These are phyloP conservation scores for Jamesozyma spencerorum DNA, from an alignment of 805 yeast species.

Conservation along the genomic window DNA sequence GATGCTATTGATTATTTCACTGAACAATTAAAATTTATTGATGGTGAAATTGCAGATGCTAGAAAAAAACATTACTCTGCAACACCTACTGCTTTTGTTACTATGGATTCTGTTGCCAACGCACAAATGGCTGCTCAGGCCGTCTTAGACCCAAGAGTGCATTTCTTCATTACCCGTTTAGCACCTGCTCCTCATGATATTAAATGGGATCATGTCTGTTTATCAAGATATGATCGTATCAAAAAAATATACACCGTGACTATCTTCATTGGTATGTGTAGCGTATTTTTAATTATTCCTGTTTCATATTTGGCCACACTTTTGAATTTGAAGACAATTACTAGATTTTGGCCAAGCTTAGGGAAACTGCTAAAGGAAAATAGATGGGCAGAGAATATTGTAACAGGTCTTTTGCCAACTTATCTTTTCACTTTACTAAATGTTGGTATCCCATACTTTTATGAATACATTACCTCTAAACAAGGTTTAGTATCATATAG, in stretches of 20 bases:
- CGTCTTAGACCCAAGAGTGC: slow-evolving; percentile 80
- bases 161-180: slow-evolving; percentile 66
- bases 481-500: slow-evolving; percentile 91
- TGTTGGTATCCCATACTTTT: slow-evolving; percentile 73
- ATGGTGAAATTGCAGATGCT: slow-evolving; percentile 56
- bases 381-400: slow-evolving; percentile 65
- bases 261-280: slow-evolving; percentile 37
- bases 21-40: slow-evolving; percentile 56
- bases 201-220: slow-evolving; percentile 82
- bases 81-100: slow-evolving; percentile 85
- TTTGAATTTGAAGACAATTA: slow-evolving; percentile 67
- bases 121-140: slow-evolving; percentile 98
- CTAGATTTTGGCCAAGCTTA: slow-evolving; percentile 72
- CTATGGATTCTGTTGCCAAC: slow-evolving; percentile 89
- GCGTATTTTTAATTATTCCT: slow-evolving; percentile 70
- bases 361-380: slow-evolving; percentile 58
- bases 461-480: slow-evolving; percentile 67
- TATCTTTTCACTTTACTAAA: slow-evolving; percentile 82
- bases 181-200: slow-evolving; percentile 97
- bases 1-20: slow-evolving; percentile 79
- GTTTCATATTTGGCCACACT: slow-evolving; percentile 79
- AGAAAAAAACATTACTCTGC: slow-evolving; percentile 65
- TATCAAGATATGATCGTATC: slow-evolving; percentile 65
- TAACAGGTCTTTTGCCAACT: slow-evolving; percentile 86
- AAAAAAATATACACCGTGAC: slow-evolving; percentile 39